Evolutionary conservation across 306 rosid species (phyloP).

Genomic region (Amphicarpaea edgeworthii): DNA sequence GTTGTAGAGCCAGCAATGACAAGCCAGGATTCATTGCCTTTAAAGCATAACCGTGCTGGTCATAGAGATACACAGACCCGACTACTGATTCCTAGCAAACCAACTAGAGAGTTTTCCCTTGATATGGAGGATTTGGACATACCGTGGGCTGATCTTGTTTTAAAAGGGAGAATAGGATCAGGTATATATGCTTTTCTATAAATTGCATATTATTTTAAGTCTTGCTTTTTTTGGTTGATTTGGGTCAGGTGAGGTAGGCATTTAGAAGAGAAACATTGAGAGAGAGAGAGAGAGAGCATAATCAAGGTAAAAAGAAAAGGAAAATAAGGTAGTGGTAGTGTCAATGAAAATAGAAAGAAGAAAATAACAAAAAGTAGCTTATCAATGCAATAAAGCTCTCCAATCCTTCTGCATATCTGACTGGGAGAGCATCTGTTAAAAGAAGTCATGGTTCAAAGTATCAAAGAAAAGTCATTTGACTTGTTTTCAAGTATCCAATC

Average conservation of each 20-base stretch:
- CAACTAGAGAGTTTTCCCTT: constrained; percentile 54
- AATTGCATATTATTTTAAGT: not conserved
- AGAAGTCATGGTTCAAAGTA: no score
- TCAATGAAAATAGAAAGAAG: no score
- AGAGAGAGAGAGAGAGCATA: no score
- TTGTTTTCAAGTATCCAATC: no score
- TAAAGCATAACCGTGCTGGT: constrained; percentile 47
- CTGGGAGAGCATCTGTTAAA: no score
- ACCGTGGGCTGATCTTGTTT: constrained; percentile 77
- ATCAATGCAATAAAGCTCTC: no score
- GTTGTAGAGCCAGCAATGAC: constrained; percentile 39
- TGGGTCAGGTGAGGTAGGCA: not conserved
- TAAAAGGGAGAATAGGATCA: constrained; percentile 87
- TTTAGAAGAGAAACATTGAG: constrained; percentile 16
- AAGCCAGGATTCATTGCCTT: constrained; percentile 50
- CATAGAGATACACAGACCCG: constrained; percentile 52
- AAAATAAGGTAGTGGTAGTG: no score
- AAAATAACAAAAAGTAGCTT: no score
- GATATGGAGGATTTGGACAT: constrained; percentile 77
- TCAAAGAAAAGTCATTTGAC: no score
- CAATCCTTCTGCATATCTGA: no score
- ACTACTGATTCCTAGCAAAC: constrained; percentile 53
- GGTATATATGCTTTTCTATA: constrained; percentile 51
- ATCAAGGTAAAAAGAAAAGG: no score
- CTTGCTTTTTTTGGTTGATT: constrained; percentile 1